Percentiles rank a stretch among this genome's conserved stretches.
These are phyloP conservation scores for Phytophthora rubi DNA, from an alignment of 352 stramenopile genomes.

Conservation along the genomic window DNA sequence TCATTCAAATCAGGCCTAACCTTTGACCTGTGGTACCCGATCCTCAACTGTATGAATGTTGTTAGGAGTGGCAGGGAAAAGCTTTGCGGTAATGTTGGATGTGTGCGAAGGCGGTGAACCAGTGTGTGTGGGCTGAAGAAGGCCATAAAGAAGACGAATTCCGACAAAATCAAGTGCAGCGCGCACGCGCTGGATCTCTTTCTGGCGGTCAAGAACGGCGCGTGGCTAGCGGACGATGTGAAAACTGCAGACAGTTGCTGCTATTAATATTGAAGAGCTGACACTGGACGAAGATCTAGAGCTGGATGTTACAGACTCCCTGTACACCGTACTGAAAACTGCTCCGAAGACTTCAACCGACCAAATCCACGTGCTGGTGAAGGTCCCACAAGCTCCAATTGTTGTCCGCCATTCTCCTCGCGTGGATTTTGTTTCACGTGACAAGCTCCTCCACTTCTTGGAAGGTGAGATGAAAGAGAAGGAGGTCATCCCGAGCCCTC, in stretches of 20 bases:
- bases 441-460: neutral
- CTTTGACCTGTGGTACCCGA: too few relatives aligned
- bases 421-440: neutral
- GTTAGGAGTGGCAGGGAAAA: neutral
- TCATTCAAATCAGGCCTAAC: too few relatives aligned
- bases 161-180: neutral
- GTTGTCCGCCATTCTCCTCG: neutral
- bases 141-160: neutral
- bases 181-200: neutral
- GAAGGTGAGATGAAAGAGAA: neutral
- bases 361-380: neutral
- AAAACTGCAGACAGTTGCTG: neutral
- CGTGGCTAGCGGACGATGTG: neutral
- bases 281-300: neutral
- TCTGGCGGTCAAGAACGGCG: neutral
- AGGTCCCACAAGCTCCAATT: neutral
- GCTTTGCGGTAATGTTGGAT: neutral
- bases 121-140: neutral
- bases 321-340: neutral
- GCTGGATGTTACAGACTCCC: neutral
- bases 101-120: neutral
- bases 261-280: neutral
- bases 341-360: neutral
- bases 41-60: too few relatives aligned
- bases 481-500: neutral